Evolutionary conservation across 2,329 filamentous ascomycete species (phyloP).

Genomic region (Verticillium tricorpus): DNA sequence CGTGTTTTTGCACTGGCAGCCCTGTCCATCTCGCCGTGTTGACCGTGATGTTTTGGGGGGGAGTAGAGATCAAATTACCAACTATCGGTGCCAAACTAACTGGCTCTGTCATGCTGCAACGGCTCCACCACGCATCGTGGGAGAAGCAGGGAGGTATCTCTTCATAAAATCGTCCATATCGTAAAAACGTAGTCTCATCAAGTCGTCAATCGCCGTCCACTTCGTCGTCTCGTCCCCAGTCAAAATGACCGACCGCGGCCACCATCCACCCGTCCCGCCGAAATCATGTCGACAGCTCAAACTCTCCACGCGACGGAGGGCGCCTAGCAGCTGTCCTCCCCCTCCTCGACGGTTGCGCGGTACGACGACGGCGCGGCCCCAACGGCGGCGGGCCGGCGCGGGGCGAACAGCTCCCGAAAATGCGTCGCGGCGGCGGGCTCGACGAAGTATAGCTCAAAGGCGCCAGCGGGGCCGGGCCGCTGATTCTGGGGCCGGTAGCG

Average conservation of each 20-base stretch:
- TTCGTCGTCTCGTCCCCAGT: neutral
- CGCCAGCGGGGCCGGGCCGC: conserved; percentile 40
- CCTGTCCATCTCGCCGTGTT: neutral
- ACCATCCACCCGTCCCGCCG: no score
- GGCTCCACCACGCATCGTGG: neutral
- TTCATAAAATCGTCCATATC: neutral
- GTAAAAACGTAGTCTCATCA: neutral
- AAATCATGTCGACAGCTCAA: no score
- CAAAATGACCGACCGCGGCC: no score
- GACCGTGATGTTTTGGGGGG: neutral
- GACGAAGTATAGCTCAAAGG: conserved; percentile 48
- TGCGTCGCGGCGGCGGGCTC: conserved; percentile 32
- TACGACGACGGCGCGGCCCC: neutral
- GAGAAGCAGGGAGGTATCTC: neutral
- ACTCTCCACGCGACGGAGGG: no score
- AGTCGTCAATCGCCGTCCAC: neutral
- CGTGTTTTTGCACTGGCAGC: neutral
- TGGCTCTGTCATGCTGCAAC: neutral
- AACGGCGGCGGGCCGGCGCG: neutral
- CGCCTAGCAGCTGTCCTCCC: neutral
- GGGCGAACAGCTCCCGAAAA: conserved; percentile 37
- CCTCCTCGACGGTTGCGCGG: neutral
- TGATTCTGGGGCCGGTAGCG: conserved; percentile 49
- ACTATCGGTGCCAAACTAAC: neutral
- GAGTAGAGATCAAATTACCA: neutral